These are phyloP conservation scores for Talaromyces sp. DNA, from an alignment of 2,329 filamentous ascomycete genomes.

Conservation along the genomic window DNA sequence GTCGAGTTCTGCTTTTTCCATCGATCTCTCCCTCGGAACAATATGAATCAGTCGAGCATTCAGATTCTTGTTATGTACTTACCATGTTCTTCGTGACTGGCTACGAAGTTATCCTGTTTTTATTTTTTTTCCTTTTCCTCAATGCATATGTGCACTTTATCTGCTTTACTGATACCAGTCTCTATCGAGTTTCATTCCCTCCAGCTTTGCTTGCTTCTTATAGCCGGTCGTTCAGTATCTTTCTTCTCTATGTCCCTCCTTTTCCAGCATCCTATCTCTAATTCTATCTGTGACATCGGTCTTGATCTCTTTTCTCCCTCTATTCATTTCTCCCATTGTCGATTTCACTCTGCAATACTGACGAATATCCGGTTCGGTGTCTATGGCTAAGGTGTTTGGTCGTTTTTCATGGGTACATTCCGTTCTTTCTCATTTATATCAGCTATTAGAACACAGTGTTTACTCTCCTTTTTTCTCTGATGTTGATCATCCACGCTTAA, in stretches of 20 bases:
- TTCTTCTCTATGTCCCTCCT: not conserved
- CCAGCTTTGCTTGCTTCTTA: not conserved
- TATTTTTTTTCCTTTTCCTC: not conserved
- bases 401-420: not conserved
- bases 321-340: not conserved
- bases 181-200: not conserved
- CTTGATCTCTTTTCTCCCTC: not conserved
- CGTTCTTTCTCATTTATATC: not conserved
- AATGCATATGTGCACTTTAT: not conserved
- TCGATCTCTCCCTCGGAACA: not conserved
- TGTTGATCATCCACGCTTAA: not conserved
- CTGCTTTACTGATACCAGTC: not conserved
- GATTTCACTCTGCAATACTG: not conserved
- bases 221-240: not conserved
- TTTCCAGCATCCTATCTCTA: not conserved
- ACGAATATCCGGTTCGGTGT: not conserved
- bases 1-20: not conserved
- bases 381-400: not conserved
- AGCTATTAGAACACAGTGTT: slow-evolving; percentile 1
- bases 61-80: not conserved
- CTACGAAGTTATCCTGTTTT: not conserved
- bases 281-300: not conserved
- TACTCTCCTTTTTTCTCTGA: not conserved
- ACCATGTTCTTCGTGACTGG: not conserved
- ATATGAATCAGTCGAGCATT: not conserved